Conservation (phyloP, 371 early-diverging fungal species). For the Parasitella parasitica region DNA sequence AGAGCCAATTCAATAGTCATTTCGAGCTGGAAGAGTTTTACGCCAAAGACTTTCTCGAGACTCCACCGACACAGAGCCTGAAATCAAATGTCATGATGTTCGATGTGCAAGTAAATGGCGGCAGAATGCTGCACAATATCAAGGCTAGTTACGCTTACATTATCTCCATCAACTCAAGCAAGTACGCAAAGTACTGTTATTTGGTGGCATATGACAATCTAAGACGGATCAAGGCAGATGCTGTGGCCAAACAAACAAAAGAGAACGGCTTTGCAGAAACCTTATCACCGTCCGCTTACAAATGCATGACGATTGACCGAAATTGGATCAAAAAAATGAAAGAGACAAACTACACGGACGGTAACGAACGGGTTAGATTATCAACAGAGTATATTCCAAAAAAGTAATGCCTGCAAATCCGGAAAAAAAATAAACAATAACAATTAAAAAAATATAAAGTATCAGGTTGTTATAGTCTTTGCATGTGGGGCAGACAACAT, state of each 20-base stretch:
- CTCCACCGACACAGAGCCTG: conserved; percentile 1
- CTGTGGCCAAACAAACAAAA: conserved; percentile 4
- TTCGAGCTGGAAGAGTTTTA: conserved; percentile 40
- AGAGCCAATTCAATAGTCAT: conserved; percentile 18
- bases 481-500: too few relatives aligned
- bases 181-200: conserved; percentile 30
- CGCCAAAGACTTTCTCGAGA: conserved; percentile 21
- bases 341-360: conserved; percentile 1
- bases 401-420: too few relatives aligned
- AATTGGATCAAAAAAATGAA: conserved; percentile 15
- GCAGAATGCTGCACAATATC: conserved; percentile 11
- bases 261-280: conserved; percentile 12
- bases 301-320: conserved; percentile 15
- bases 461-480: too few relatives aligned
- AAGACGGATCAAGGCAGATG: conserved; percentile 33
- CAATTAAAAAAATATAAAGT: too few relatives aligned
- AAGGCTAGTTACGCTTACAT: conserved; percentile 31
- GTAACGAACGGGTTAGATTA: not conserved
- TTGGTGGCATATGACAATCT: conserved; percentile 28
- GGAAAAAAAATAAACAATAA: not conserved
- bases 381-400: not conserved
- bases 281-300: conserved; percentile 3
- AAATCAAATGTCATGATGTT: conserved; percentile 13
- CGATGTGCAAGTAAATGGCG: conserved; percentile 17
- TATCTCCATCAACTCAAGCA: not conserved